These are phyloP conservation scores for Chenopodium quinoa DNA, from an alignment of 148 eudicot genomes.

Conservation along the genomic window DNA sequence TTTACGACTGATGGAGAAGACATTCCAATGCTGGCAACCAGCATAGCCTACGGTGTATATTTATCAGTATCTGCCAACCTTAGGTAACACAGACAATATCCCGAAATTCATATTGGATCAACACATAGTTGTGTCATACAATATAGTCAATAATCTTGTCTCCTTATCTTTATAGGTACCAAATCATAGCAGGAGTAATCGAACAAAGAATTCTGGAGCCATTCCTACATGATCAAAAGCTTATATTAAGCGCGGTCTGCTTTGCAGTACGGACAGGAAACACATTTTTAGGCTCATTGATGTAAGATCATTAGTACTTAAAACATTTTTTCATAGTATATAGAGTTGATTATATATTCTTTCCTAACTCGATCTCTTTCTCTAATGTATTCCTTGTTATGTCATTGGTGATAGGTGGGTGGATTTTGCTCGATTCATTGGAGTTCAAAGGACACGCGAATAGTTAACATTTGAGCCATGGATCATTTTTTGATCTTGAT, in stretches of 20 bases:
- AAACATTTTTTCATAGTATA: background rate
- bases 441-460: slow-evolving; percentile 63
- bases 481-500: background rate
- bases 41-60: slow-evolving; percentile 79
- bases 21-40: slow-evolving; percentile 68
- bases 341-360: background rate
- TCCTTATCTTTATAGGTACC: slow-evolving; percentile 50
- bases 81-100: slow-evolving; percentile 35
- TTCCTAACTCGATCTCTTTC: background rate
- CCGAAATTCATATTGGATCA: too few relatives aligned
- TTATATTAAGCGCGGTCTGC: slow-evolving; percentile 65
- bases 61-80: slow-evolving; percentile 86
- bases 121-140: background rate
- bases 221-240: slow-evolving; percentile 70
- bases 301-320: slow-evolving; percentile 39
- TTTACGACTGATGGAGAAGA: slow-evolving; percentile 84
- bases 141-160: background rate
- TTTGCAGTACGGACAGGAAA: slow-evolving; percentile 88
- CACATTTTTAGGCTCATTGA: slow-evolving; percentile 81
- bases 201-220: slow-evolving; percentile 86
- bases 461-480: slow-evolving; percentile 13
- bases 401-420: slow-evolving; percentile 64
- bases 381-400: background rate
- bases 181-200: slow-evolving; percentile 76
- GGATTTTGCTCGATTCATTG: slow-evolving; percentile 86